Percentiles rank a stretch among this genome's conserved stretches.
phyloP scores from a whole-genome alignment of 2,329 filamentous ascomycete species.

The Cadophora malorum region DNA sequence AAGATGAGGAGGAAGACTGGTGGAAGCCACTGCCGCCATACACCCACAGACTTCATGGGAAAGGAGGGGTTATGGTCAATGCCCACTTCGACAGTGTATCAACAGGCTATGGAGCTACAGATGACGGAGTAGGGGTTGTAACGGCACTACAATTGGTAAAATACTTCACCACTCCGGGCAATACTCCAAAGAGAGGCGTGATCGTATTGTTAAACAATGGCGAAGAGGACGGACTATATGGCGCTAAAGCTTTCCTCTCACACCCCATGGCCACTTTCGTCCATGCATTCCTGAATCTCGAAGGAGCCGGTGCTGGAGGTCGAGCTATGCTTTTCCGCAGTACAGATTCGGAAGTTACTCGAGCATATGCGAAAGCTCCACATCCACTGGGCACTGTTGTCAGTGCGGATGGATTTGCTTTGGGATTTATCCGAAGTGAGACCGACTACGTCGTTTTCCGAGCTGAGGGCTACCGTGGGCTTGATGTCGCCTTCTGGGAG shows the following conservation, averaged over 20 bases:
- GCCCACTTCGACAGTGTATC: constrained; percentile 91
- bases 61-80: constrained; percentile 87
- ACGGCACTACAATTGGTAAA: constrained; percentile 83
- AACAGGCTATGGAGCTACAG: constrained; percentile 90
- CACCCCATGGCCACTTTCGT: constrained; percentile 81
- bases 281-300: constrained; percentile 91
- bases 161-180: constrained; percentile 77
- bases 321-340: constrained; percentile 86
- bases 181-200: constrained; percentile 79
- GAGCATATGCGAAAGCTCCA: constrained; percentile 72
- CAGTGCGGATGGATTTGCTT: constrained; percentile 82
- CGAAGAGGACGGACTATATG: constrained; percentile 91
- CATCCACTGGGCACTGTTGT: constrained; percentile 87
- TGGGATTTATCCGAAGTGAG: constrained; percentile 78
- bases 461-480: constrained; percentile 79
- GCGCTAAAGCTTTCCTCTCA: constrained; percentile 82
- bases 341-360: constrained; percentile 85
- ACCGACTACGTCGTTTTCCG: constrained; percentile 91
- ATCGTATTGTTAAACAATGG: constrained; percentile 92
- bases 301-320: constrained; percentile 92
- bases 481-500: constrained; percentile 91
- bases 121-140: constrained; percentile 91
- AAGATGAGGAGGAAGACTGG: constrained; percentile 76
- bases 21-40: constrained; percentile 59
- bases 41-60: constrained; percentile 57